Evolutionary conservation across 2,329 filamentous ascomycete species (phyloP).

Genomic region (Colletotrichum sp.): DNA sequence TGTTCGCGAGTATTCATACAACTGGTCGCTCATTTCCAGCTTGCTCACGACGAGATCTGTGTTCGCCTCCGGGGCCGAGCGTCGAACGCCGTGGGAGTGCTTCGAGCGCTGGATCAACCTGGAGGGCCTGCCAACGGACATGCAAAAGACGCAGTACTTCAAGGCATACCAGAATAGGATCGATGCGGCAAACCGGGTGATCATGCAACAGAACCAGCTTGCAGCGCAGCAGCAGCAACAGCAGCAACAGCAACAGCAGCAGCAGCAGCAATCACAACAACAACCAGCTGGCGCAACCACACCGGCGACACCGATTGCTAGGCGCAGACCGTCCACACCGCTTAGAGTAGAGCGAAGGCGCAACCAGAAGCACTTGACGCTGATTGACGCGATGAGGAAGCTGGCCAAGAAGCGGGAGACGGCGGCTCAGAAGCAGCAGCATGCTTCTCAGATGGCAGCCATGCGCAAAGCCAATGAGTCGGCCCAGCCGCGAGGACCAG

Average conservation of each 20-base stretch:
- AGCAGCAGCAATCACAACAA: constrained; percentile 54
- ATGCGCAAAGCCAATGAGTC: constrained; percentile 81
- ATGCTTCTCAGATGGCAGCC: constrained; percentile 75
- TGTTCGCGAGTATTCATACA: constrained; percentile 93
- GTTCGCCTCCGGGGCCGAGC: constrained; percentile 84
- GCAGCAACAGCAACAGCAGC: constrained; percentile 46
- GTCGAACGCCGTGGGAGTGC: constrained; percentile 96
- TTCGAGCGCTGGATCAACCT: constrained; percentile 96
- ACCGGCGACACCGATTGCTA: constrained; percentile 54
- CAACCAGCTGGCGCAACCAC: constrained; percentile 39
- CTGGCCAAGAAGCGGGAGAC: constrained; percentile 93
- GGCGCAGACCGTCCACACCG: constrained; percentile 76
- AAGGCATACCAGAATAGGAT: constrained; percentile 69
- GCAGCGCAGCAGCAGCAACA: constrained; percentile 43
- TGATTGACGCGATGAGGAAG: constrained; percentile 96
- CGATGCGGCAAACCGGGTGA: constrained; percentile 60
- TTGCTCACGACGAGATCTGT: constrained; percentile 75
- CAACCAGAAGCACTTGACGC: constrained; percentile 82
- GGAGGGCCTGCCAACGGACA: constrained; percentile 88
- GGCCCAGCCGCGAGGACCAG: constrained; percentile 50
- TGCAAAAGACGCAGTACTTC: constrained; percentile 96
- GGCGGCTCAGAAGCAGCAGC: constrained; percentile 83
- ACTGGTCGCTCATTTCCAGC: constrained; percentile 93
- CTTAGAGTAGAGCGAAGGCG: constrained; percentile 85
- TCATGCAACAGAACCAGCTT: constrained; percentile 57